Evolutionary conservation across 805 yeast genomes (phyloP), one percentile per base, ranked within the genome.

Genomic region (Spathaspora sp.): DNA sequence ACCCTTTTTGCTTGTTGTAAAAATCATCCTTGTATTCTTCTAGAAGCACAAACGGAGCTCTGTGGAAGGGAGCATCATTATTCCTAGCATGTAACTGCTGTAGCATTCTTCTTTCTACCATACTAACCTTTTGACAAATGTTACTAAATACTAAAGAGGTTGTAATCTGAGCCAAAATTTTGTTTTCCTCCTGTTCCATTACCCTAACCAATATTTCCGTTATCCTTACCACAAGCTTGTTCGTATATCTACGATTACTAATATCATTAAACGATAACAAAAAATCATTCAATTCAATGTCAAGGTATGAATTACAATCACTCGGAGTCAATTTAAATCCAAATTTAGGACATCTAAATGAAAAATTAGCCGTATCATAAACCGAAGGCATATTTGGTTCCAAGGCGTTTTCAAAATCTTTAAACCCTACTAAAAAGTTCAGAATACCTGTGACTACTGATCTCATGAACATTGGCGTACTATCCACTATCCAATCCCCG

Each of bases 21-120:
- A 58, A 58, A 0, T 68, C 64, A 47, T 77, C 78, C 49, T 85
- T 78, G 12, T 70, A 68, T 12, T 76, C 74, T 6, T 75, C 76
- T 2, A 79, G 77, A 8, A 93, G 64, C 28, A 93, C 65, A 63
- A 90, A 92, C 0, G 94, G 85, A 18, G 83, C 73, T 50, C 99
- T 69, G 57, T 89, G 94, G 55, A 82, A 90, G 0, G 97, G 90
- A 0, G 88, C 87, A 72, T 94, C 99, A 59, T 89, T 87, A 6
- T 72, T 56, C 17, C 80, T 69, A 1, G 92, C 67, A 64, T 88
- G 96, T 2, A 73, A 72, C 49, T 84, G 84, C 63, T 92, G 97
- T 17, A 68, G 60, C 9, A 62, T 60, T 48, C 81, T 67, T 43
- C 79, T 78, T 11, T 76, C 75, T 0, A 63, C 64, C 55, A 77